Percentiles rank a stretch among this genome's conserved stretches.
Evolutionary conservation across 2,329 filamentous ascomycete species (phyloP).

Genomic region (Trichoderma oligosporum): DNA sequence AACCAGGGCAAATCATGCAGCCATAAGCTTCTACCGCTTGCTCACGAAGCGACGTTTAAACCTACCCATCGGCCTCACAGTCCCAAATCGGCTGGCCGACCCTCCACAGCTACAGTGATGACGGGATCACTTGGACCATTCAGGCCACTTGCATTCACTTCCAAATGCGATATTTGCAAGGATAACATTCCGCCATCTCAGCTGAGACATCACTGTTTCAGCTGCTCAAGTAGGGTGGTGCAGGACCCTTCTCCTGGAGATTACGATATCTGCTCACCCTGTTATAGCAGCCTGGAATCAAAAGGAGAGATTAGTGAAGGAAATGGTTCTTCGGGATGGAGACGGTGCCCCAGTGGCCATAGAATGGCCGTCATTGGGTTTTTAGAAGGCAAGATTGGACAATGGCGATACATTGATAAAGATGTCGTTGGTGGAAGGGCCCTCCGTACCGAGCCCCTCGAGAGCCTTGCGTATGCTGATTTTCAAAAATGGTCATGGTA

Average conservation of each 20-base stretch:
- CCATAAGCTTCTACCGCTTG: slow-evolving; percentile 74
- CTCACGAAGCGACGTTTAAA: slow-evolving; percentile 49
- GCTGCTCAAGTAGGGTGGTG: slow-evolving; percentile 56
- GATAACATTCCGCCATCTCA: slow-evolving; percentile 66
- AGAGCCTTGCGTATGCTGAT: slow-evolving; percentile 33
- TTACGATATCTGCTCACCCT: slow-evolving; percentile 78
- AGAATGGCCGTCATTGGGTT: slow-evolving; percentile 81
- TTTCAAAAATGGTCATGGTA: slow-evolving; percentile 54
- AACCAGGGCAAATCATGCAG: slow-evolving; percentile 78
- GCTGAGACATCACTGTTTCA: slow-evolving; percentile 74
- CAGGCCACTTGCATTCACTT: slow-evolving; percentile 66
- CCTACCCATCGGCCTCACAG: slow-evolving; percentile 36
- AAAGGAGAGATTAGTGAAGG: slow-evolving; percentile 64
- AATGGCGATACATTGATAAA: slow-evolving; percentile 62
- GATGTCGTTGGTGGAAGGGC: slow-evolving; percentile 76
- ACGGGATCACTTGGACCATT: slow-evolving; percentile 54
- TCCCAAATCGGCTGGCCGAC: slow-evolving; percentile 42
- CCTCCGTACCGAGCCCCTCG: slow-evolving; percentile 57
- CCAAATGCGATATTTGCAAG: slow-evolving; percentile 74
- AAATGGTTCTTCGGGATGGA: slow-evolving; percentile 78
- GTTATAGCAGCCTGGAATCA: slow-evolving; percentile 66
- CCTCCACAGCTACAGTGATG: slow-evolving; percentile 47
- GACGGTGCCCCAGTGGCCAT: slow-evolving; percentile 74
- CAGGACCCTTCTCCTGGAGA: slow-evolving; percentile 59
- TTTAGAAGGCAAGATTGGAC: slow-evolving; percentile 62